Evolutionary conservation across 2,329 filamentous ascomycete genomes (phyloP).

Genomic region (Colletotrichum gigasporum): DNA sequence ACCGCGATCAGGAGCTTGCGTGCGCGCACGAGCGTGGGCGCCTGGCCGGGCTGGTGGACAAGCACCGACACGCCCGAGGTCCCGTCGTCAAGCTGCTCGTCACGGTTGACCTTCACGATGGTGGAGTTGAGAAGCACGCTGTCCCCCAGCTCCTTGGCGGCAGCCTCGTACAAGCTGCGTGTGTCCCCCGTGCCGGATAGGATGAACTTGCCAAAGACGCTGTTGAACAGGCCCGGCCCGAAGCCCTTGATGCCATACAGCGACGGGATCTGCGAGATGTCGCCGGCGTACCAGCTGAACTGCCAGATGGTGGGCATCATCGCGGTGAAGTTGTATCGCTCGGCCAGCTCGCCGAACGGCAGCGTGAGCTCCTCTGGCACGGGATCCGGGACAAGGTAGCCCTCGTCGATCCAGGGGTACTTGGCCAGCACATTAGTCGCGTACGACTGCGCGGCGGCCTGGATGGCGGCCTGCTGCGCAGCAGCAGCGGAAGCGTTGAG

Average conservation of each 20-base stretch:
- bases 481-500: constrained; percentile 11
- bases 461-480: constrained; percentile 14
- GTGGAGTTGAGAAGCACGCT: constrained; percentile 39
- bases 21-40: constrained; percentile 13
- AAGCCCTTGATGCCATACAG: constrained; percentile 51
- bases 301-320: constrained; percentile 43
- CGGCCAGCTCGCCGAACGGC: constrained; percentile 51
- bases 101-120: constrained; percentile 35
- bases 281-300: constrained; percentile 49
- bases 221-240: constrained; percentile 33
- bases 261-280: constrained; percentile 47
- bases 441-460: constrained; percentile 19
- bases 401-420: constrained; percentile 33
- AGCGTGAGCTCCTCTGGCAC: constrained; percentile 55
- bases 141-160: constrained; percentile 37
- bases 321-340: constrained; percentile 49
- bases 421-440: constrained; percentile 14
- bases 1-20: constrained; percentile 45
- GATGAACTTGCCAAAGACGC: constrained; percentile 35
- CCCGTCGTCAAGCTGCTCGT: constrained; percentile 25
- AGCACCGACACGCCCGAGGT: constrained; percentile 39
- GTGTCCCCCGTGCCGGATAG: constrained; percentile 33
- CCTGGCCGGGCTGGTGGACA: constrained; percentile 9
- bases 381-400: constrained; percentile 49
- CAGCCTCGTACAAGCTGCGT: constrained; percentile 39